phyloP scores from a whole-genome alignment of 257 asterid species.

The Coffea canephora region DNA sequence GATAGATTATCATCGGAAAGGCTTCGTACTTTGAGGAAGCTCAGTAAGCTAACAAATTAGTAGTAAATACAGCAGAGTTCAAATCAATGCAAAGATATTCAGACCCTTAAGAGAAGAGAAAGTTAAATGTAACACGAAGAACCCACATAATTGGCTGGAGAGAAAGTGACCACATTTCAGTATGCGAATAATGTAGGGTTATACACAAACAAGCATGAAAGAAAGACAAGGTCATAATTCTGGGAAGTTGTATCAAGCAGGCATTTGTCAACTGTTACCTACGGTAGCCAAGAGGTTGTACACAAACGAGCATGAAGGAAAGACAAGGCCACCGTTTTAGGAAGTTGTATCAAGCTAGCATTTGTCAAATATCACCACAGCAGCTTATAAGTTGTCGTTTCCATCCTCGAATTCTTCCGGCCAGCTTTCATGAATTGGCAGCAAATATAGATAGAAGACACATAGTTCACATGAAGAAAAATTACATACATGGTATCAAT shows the following conservation, averaged over 20 bases:
- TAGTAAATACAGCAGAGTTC: conserved; percentile 2
- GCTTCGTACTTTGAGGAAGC: conserved; percentile 26
- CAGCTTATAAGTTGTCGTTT: conserved; percentile 10
- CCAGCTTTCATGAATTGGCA: not conserved
- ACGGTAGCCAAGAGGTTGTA: not conserved
- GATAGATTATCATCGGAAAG: not conserved
- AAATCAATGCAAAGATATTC: not conserved
- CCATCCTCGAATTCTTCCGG: not conserved
- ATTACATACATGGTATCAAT: not conserved
- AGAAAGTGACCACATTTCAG: not conserved
- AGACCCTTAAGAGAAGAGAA: not conserved
- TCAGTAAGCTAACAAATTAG: not conserved
- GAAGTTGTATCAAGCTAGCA: not conserved
- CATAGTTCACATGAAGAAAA: not conserved
- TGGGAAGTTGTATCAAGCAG: conserved; percentile 9
- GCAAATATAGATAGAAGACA: not conserved
- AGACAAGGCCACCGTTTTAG: not conserved
- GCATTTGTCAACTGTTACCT: not conserved
- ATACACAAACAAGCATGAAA: not conserved
- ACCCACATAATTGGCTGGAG: not conserved
- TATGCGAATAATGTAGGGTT: not conserved
- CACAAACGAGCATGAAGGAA: not conserved
- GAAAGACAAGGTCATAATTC: not conserved
- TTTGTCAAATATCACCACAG: conserved; percentile 1
- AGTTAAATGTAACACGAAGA: not conserved